Conservation (phyloP, 805 yeast species). For the Barnettozyma wickerhamii region DNA sequence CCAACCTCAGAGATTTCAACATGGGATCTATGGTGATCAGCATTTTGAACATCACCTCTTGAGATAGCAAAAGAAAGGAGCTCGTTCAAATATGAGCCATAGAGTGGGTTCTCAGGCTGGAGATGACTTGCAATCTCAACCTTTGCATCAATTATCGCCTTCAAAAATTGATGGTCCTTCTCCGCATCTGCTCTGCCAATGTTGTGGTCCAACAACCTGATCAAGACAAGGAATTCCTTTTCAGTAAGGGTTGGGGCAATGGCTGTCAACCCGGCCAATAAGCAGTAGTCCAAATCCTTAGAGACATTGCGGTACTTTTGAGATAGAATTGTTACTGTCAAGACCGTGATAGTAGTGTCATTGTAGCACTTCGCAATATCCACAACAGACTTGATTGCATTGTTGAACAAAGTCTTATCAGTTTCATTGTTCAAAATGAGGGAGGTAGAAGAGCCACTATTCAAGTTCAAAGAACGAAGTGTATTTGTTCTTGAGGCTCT, state of each 20-base stretch:
- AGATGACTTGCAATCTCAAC: slow-evolving; percentile 35
- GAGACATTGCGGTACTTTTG: slow-evolving; percentile 60
- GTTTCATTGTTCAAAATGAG: slow-evolving; percentile 1
- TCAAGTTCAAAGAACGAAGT: slow-evolving; percentile 11
- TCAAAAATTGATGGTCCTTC: slow-evolving; percentile 34
- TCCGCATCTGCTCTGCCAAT: slow-evolving; percentile 40
- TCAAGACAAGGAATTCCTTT: slow-evolving; percentile 61
- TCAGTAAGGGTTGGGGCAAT: slow-evolving; percentile 59
- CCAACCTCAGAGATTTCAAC: slow-evolving; percentile 67
- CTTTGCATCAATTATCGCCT: slow-evolving; percentile 48
- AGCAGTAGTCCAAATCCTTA: slow-evolving; percentile 47
- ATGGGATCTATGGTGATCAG: slow-evolving; percentile 78
- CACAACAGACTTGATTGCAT: slow-evolving; percentile 64
- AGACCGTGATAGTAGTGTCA: slow-evolving; percentile 67
- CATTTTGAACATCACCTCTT: slow-evolving; percentile 73
- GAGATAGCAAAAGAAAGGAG: slow-evolving; percentile 62
- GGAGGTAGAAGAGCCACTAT: slow-evolving; percentile 6
- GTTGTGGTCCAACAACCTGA: slow-evolving; percentile 52
- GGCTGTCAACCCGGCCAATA: slow-evolving; percentile 58
- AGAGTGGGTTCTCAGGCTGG: slow-evolving; percentile 39
- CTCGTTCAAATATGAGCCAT: slow-evolving; percentile 56
- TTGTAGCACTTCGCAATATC: slow-evolving; percentile 62
- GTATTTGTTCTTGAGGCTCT: slow-evolving; percentile 23
- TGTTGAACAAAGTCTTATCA: slow-evolving; percentile 42
- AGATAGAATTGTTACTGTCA: slow-evolving; percentile 75